Evolutionary conservation across 163 green algal species (phyloP).

Genomic region (Scenedesmus sp.): DNA sequence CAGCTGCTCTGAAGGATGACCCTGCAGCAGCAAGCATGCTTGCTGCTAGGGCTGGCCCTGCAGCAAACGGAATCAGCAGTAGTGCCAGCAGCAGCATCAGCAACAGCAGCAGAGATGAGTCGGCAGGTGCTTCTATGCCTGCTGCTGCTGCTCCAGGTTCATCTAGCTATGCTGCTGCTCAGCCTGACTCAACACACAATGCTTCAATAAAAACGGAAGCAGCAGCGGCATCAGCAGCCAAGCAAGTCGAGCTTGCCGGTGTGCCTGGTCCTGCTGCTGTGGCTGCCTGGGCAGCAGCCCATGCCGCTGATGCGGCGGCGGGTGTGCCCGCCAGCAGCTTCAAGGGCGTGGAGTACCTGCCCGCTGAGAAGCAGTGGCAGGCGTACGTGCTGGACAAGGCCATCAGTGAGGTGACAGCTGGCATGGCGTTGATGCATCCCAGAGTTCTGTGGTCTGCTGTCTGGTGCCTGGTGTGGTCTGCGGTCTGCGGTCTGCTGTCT

Average conservation of each 20-base stretch:
- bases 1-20: neutral
- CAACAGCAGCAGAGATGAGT: constrained; percentile 4
- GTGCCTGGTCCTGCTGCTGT: constrained; percentile 9
- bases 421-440: too few relatives aligned
- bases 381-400: constrained; percentile 27
- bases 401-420: neutral
- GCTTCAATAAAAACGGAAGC: neutral
- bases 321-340: neutral
- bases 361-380: constrained; percentile 33
- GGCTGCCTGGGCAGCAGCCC: neutral
- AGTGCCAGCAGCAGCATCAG: constrained; percentile 17
- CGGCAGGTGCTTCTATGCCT: neutral
- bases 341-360: constrained; percentile 34
- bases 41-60: neutral
- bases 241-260: neutral
- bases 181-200: neutral
- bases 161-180: neutral
- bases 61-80: neutral
- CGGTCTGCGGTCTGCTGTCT: too few relatives aligned
- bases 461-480: too few relatives aligned
- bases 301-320: neutral
- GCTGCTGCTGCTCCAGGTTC: constrained; percentile 1
- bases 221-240: constrained; percentile 10
- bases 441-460: too few relatives aligned
- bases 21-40: neutral